Conservation (phyloP, 768 basidiomycete species). For the Hortiboletus flavorubellus region DNA sequence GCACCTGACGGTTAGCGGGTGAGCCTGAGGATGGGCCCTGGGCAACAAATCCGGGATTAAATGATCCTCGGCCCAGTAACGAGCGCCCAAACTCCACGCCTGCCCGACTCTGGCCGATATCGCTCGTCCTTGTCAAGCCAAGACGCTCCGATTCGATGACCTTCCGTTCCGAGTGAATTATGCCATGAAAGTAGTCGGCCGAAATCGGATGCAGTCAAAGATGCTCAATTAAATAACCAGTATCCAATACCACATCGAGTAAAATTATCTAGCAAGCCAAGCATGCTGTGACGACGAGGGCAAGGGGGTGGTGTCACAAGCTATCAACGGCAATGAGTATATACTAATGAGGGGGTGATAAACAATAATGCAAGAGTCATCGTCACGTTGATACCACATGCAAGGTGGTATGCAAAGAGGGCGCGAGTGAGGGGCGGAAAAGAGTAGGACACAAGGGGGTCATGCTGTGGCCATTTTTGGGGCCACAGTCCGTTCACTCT, state of each 20-base stretch:
- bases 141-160: neutral
- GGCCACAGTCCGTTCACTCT: constrained; percentile 83
- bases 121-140: neutral
- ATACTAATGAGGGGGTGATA: constrained; percentile 24
- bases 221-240: constrained; percentile 15
- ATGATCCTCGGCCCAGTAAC: neutral
- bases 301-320: constrained; percentile 6
- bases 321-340: constrained; percentile 9
- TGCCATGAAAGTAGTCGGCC: neutral
- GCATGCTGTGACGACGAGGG: constrained; percentile 4
- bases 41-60: neutral
- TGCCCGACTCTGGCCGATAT: constrained; percentile 10
- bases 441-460: constrained; percentile 18
- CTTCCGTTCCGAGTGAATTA: too few species aligned
- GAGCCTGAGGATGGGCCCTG: neutral
- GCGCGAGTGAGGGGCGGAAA: neutral
- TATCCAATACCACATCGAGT: constrained; percentile 15
- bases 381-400: constrained; percentile 20
- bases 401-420: neutral
- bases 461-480: constrained; percentile 83
- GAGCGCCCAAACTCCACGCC: neutral
- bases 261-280: constrained; percentile 13
- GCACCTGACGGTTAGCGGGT: neutral
- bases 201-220: neutral
- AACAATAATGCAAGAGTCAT: constrained; percentile 25